Conservation (phyloP, 2,329 filamentous ascomycete genomes). For the Tolypocladium tropicale region DNA sequence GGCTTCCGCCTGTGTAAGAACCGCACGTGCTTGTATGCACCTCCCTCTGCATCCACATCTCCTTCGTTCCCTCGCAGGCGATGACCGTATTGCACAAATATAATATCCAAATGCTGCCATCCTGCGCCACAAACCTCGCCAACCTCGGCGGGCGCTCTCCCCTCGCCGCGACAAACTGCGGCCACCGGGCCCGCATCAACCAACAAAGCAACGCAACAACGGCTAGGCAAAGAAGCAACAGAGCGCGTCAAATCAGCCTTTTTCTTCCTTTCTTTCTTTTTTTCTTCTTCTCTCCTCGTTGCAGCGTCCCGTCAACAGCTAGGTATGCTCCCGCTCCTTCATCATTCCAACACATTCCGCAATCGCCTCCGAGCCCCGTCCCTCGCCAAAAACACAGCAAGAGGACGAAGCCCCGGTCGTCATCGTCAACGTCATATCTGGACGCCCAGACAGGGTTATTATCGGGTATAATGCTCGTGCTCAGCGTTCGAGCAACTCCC, state of each 20-base stretch:
- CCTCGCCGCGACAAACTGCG: slow-evolving; percentile 4
- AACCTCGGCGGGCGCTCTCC: slow-evolving; percentile 11
- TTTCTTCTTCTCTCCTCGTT: slow-evolving; percentile 14
- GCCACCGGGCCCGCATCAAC: background rate
- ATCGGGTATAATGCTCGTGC: slow-evolving; percentile 27
- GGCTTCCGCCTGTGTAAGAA: background rate
- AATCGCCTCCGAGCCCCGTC: background rate
- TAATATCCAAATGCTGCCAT: slow-evolving; percentile 4
- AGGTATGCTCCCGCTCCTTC: background rate
- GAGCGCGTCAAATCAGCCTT: background rate
- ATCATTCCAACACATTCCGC: slow-evolving; percentile 1
- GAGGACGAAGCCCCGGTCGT: slow-evolving; percentile 7
- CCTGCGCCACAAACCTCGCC: slow-evolving; percentile 6
- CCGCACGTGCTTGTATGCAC: background rate
- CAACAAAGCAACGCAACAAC: background rate
- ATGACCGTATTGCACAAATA: background rate
- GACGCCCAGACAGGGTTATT: slow-evolving; percentile 26
- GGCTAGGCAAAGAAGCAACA: background rate
- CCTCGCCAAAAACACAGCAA: background rate
- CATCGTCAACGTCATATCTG: slow-evolving; percentile 23
- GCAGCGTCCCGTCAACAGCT: slow-evolving; percentile 4
- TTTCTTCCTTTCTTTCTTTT: too few species aligned
- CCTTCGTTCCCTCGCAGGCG: background rate
- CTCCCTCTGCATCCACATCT: background rate
- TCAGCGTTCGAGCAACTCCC: slow-evolving; percentile 24